Conservation (phyloP, 805 yeast species). For the Saitoella complicata region DNA sequence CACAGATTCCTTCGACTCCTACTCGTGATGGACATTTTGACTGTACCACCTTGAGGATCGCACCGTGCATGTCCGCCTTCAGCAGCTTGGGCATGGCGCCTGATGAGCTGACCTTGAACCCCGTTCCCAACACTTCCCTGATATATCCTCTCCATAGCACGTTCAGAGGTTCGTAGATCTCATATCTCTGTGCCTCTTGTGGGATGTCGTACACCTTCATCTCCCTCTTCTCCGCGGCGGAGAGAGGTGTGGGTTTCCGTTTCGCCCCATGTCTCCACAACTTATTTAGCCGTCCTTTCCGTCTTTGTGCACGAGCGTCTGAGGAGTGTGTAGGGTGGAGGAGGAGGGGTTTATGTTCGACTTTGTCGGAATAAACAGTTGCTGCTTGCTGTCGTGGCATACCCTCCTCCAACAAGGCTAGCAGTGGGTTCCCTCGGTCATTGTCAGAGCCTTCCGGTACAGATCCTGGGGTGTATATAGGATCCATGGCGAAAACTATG, state of each 20-base stretch:
- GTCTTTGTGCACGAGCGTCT: too few relatives aligned
- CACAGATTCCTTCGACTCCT: slow-evolving; percentile 2
- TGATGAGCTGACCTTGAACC: background rate
- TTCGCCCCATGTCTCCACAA: background rate
- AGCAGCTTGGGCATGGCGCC: background rate
- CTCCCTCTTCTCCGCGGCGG: background rate
- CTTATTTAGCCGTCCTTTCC: background rate
- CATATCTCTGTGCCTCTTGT: background rate
- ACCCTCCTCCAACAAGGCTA: too few relatives aligned
- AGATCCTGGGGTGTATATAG: too few relatives aligned
- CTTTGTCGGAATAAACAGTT: background rate
- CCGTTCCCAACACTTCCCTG: background rate
- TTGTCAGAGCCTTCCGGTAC: too few relatives aligned
- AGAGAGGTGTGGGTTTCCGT: background rate
- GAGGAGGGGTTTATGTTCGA: background rate
- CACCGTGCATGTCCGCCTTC: slow-evolving; percentile 1
- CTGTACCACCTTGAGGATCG: background rate
- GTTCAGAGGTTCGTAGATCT: background rate
- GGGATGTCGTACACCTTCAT: background rate
- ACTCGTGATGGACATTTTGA: background rate
- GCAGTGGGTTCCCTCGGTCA: too few relatives aligned
- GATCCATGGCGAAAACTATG: too few relatives aligned
- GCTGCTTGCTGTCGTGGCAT: too few relatives aligned
- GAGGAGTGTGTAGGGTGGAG: background rate
- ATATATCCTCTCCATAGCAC: background rate